Conservation (phyloP, 176 grass and related monocot genomes). For the Avena sativa region DNA sequence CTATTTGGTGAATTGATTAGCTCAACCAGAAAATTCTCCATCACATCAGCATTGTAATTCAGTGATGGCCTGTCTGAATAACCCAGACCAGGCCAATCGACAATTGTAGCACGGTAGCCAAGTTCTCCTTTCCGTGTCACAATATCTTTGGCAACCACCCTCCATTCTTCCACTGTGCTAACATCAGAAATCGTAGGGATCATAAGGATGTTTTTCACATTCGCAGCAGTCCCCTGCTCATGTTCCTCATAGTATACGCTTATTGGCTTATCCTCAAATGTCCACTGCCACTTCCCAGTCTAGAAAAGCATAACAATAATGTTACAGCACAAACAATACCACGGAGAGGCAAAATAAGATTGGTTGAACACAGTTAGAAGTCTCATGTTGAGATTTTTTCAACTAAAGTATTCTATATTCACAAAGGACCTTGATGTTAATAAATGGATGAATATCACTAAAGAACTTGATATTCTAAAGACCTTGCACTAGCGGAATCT, state of each 20-base stretch:
- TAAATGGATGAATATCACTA: neutral
- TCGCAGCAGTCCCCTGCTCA: constrained; percentile 46
- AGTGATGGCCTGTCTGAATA: constrained; percentile 94
- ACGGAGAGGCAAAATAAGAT: constrained; percentile 28
- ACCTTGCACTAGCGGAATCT: neutral
- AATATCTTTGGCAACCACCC: constrained; percentile 76
- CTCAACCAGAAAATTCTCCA: constrained; percentile 88
- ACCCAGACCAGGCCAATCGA: constrained; percentile 96
- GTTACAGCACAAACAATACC: constrained; percentile 29
- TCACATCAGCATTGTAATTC: constrained; percentile 88
- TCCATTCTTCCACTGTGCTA: constrained; percentile 95
- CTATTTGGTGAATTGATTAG: constrained; percentile 76
- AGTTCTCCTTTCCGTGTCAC: constrained; percentile 68
- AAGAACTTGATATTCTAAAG: constrained; percentile 1
- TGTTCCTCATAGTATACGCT: constrained; percentile 86
- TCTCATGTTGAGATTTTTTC: neutral
- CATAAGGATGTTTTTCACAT: constrained; percentile 88
- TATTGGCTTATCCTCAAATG: constrained; percentile 64
- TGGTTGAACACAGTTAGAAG: neutral
- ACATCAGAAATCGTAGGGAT: constrained; percentile 97
- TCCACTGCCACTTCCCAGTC: constrained; percentile 94
- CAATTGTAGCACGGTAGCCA: constrained; percentile 79
- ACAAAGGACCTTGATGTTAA: constrained; percentile 10
- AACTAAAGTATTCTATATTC: neutral
- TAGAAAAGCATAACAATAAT: constrained; percentile 44